Conservation (phyloP, 768 basidiomycete species). For the Russula emetica region DNA sequence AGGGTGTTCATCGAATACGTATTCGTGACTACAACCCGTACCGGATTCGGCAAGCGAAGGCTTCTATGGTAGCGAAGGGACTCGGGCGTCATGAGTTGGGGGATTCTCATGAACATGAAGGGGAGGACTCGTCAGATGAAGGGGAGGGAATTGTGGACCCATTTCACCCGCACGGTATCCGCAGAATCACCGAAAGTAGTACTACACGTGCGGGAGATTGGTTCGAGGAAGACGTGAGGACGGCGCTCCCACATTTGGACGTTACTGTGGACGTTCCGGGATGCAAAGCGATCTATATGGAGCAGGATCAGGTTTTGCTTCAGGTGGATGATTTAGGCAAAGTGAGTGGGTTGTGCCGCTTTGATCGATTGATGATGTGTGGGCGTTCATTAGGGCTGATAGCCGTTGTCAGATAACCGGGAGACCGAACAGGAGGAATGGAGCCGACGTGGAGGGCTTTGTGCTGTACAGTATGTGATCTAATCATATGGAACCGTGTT, state of each 20-base stretch:
- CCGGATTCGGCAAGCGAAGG: conserved; percentile 2
- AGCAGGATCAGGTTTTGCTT: conserved; percentile 8
- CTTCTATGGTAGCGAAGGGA: no score
- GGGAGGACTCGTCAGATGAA: no score
- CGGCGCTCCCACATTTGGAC: neutral
- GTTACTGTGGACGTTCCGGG: neutral
- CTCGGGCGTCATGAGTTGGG: neutral
- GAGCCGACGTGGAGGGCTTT: neutral
- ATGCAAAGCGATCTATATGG: conserved; percentile 9
- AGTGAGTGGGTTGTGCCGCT: neutral
- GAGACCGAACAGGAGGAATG: neutral
- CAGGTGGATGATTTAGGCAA: neutral
- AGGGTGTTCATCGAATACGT: neutral
- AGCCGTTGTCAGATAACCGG: neutral
- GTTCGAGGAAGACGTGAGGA: conserved; percentile 8
- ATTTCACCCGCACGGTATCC: neutral
- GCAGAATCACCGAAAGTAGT: neutral
- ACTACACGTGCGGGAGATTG: neutral
- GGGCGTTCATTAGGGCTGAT: neutral
- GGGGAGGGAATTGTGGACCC: neutral
- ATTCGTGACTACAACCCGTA: conserved; percentile 9
- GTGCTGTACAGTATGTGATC: neutral
- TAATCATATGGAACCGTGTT: neutral
- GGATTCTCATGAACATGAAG: neutral
- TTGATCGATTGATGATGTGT: neutral